Base-by-base conservation (phyloP, 331 rosid species). In the Malus hybrid region DNA sequence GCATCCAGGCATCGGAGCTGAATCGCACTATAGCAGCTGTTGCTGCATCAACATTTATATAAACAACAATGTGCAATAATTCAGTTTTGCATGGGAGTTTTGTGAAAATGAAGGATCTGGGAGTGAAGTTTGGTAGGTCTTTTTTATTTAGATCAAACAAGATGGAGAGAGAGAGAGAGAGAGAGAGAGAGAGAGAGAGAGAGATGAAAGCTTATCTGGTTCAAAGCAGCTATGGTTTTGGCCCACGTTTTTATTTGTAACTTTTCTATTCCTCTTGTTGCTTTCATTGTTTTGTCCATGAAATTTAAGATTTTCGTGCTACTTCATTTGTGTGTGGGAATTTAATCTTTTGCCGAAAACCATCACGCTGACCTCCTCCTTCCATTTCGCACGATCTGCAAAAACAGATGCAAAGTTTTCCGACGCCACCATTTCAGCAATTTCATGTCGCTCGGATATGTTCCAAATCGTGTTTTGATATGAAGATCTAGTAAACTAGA, bases 11-110 rank as follows among this genome's bases (percentile, higher is more conserved):
- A 11, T 67, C 9, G 67, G 82, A 76, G 76, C 85, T n/a, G 87
- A 83, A 70, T 29, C 87, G 42, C 80, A 70, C 32, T 32, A 84
- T 13, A 75, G 67, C 24, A 84, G 85, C 71, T 82, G 84, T 69
- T 85, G 93, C 52, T 90, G 92, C 88, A 84, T 92, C 72, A 92
- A 94, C 88, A 87, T 92, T 63, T 94, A 89, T 69, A 74, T 92
- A 33, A 92, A 92, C 91, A 94, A 83, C 86, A 94, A 94, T 12
- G 77, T 92, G 75, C 96, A 92, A 81, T 66, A 86, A 88, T 72
- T 90, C 99, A 4, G 77, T 83, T 70, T 52, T 92, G 85, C 75
- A 75, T 65, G 91, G 52, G 56, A 89, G 93, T 80, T 83, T 76
- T 69, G 85, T 92, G n/a, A 80, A 79, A 34, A 90, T 89, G 96